Percentiles rank a stretch among this genome's conserved stretches.
Conservation (phyloP, 495 filamentous ascomycete species). For the Podospora tetraspora region DNA sequence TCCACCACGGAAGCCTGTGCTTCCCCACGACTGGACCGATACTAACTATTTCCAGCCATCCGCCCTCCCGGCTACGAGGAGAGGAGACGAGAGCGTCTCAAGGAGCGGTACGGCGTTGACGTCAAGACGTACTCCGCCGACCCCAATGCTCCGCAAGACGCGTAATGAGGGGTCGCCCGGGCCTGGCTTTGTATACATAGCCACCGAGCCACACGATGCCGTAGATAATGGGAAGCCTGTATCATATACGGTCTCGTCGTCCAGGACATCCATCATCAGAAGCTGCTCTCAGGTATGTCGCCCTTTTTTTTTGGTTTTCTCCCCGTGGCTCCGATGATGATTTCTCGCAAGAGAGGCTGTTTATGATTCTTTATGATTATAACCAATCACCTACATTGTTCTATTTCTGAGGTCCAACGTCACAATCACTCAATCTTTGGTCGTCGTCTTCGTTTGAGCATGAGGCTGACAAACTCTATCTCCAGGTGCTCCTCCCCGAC, state of each 20-base stretch:
- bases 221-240: slow-evolving; percentile 31
- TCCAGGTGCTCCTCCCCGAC: not conserved
- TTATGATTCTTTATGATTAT: slow-evolving; percentile 47
- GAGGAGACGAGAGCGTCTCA: slow-evolving; percentile 73
- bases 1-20: not conserved
- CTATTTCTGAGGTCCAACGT: slow-evolving; percentile 32
- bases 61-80: slow-evolving; percentile 81
- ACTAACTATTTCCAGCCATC: slow-evolving; percentile 58
- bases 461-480: not conserved
- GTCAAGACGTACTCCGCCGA: slow-evolving; percentile 52
- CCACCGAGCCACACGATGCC: slow-evolving; percentile 8
- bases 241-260: slow-evolving; percentile 9
- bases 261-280: not conserved
- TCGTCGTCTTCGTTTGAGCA: not conserved
- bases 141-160: slow-evolving; percentile 23
- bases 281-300: slow-evolving; percentile 17
- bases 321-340: slow-evolving; percentile 29
- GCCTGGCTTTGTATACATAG: slow-evolving; percentile 25
- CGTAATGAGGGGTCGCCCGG: not conserved
- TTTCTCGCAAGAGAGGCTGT: slow-evolving; percentile 42
- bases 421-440: not conserved
- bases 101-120: slow-evolving; percentile 87
- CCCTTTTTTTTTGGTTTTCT: not conserved
- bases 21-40: no score
- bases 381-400: slow-evolving; percentile 44